Conservation (phyloP, 495 filamentous ascomycete genomes). For the Neurospora sp. region DNA sequence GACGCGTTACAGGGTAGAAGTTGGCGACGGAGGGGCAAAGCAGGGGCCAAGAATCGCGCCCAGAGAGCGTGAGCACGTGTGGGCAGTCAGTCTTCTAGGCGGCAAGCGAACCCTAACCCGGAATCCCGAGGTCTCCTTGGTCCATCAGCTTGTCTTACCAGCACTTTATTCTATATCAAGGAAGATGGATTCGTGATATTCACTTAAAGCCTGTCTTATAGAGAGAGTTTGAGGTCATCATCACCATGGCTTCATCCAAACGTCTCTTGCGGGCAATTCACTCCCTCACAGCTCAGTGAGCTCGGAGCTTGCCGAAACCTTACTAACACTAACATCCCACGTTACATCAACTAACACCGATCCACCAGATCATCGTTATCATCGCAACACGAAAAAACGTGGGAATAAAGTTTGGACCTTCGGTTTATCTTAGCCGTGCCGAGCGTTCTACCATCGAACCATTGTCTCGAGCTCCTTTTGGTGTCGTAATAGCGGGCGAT, state of each 20-base stretch:
- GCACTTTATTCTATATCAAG: too few relatives aligned
- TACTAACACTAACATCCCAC: neutral
- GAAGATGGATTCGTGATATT: too few relatives aligned
- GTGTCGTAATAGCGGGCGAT: neutral
- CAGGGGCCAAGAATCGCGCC: neutral
- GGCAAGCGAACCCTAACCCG: neutral
- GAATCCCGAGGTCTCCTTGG: too few relatives aligned
- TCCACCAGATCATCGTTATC: neutral
- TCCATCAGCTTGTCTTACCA: too few relatives aligned
- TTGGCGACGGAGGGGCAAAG: neutral
- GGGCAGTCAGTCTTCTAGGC: neutral
- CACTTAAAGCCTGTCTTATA: too few relatives aligned
- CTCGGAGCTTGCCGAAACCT: neutral
- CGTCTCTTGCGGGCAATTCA: neutral
- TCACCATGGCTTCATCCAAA: neutral
- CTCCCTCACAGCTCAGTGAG: neutral
- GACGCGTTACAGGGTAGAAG: neutral
- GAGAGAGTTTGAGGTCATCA: neutral
- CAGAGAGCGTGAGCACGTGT: constrained; percentile 7
- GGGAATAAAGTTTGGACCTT: neutral
- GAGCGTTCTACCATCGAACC: neutral
- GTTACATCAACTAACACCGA: neutral
- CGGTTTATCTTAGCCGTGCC: neutral
- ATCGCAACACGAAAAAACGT: neutral
- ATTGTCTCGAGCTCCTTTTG: neutral